These are phyloP conservation scores for Termitomyces sp. DNA, from an alignment of 768 basidiomycete species.

Conservation along the genomic window DNA sequence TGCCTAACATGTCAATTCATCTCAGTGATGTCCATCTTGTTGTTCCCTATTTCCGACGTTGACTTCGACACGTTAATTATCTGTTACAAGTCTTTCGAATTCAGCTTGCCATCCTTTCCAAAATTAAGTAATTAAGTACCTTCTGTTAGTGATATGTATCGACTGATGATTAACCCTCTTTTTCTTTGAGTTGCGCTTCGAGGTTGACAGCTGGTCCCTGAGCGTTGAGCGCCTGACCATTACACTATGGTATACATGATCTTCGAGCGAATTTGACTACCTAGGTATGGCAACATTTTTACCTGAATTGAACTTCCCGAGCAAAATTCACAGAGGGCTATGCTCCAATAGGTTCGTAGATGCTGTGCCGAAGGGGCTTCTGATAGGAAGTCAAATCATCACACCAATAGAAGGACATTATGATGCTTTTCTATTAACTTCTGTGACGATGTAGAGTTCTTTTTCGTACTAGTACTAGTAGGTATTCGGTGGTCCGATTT, in stretches of 20 bases:
- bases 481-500: background rate
- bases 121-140: background rate
- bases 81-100: background rate
- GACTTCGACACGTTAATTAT: background rate
- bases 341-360: background rate
- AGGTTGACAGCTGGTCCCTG: background rate
- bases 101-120: background rate
- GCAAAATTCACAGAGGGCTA: background rate
- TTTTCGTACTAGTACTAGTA: background rate
- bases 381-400: background rate
- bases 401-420: background rate
- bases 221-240: background rate
- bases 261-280: background rate
- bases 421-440: background rate
- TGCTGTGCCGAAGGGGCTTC: background rate
- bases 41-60: background rate
- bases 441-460: background rate
- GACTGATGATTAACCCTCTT: background rate
- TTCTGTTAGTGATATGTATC: background rate
- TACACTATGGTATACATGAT: background rate
- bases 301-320: background rate
- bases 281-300: background rate
- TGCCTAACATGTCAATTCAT: too few species aligned
- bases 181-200: background rate
- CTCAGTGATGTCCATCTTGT: background rate